A percentile compares a stretch with the other conserved stretches of the same genome.
Evolutionary conservation across 2,329 filamentous ascomycete genomes (phyloP).

Genomic region (Diaporthe amygdali): DNA sequence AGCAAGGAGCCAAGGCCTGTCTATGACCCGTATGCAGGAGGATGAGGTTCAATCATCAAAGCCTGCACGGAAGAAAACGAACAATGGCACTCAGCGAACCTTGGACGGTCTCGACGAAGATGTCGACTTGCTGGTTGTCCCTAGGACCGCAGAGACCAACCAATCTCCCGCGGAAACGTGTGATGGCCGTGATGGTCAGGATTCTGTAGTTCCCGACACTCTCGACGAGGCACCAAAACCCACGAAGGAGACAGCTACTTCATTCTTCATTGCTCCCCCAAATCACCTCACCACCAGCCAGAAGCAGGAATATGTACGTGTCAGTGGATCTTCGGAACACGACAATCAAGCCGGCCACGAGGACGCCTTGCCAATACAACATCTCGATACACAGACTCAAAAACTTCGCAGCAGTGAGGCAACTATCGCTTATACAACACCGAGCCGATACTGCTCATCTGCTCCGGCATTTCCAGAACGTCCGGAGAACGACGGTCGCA

Average conservation of each 20-base stretch:
- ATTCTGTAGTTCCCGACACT: constrained; percentile 17
- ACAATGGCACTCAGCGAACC: neutral
- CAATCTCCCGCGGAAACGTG: constrained; percentile 16
- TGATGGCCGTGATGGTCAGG: constrained; percentile 17
- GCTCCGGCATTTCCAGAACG: constrained; percentile 19
- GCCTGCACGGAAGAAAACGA: constrained; percentile 17
- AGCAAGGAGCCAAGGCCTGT: neutral
- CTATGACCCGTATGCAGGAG: neutral
- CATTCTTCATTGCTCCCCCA: constrained; percentile 39
- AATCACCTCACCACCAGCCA: constrained; percentile 43
- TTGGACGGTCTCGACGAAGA: constrained; percentile 26
- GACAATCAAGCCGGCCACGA: constrained; percentile 19
- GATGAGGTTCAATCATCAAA: constrained; percentile 7
- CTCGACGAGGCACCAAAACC: neutral
- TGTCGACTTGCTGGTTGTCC: constrained; percentile 30
- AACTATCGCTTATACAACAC: constrained; percentile 43
- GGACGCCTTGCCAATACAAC: constrained; percentile 20
- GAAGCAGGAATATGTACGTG: constrained; percentile 40
- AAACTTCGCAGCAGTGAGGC: constrained; percentile 36
- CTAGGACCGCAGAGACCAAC: constrained; percentile 19
- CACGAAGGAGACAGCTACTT: constrained; percentile 16
- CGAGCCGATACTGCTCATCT: constrained; percentile 35
- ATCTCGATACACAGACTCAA: constrained; percentile 15
- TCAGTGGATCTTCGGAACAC: constrained; percentile 30
- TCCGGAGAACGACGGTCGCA: neutral